These are phyloP conservation scores for Sporobolomyces pararoseus DNA, from an alignment of 768 basidiomycete genomes.

Conservation along the genomic window DNA sequence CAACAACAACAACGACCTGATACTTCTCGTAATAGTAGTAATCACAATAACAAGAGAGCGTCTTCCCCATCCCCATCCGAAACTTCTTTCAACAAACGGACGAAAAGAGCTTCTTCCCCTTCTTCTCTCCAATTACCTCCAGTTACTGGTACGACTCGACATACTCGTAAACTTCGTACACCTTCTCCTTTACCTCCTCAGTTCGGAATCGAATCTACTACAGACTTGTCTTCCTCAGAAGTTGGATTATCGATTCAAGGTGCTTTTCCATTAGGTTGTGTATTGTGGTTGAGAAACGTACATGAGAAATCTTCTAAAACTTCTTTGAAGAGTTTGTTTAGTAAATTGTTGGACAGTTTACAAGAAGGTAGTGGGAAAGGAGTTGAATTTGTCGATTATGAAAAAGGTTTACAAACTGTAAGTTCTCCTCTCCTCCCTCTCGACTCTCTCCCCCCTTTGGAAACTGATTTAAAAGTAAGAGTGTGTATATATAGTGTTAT, in stretches of 20 bases:
- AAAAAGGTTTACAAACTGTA: constrained; percentile 31
- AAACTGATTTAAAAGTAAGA: not conserved
- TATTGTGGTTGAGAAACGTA: constrained; percentile 36
- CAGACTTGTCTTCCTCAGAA: too few relatives aligned
- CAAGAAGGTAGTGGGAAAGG: constrained; percentile 39
- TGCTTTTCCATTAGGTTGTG: constrained; percentile 29
- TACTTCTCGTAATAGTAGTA: not conserved
- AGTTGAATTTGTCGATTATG: constrained; percentile 38
- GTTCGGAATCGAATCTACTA: not conserved
- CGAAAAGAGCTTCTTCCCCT: constrained; percentile 15
- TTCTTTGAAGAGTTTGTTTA: constrained; percentile 25
- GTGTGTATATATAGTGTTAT: constrained; percentile 17
- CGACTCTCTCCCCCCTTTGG: too few relatives aligned
- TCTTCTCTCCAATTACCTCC: not conserved
- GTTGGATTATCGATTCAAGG: too few relatives aligned
- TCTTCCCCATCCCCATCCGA: constrained; percentile 11
- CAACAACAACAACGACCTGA: not conserved
- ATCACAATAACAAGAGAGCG: not conserved
- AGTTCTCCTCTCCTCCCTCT: not conserved
- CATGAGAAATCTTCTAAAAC: constrained; percentile 29
- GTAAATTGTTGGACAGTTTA: constrained; percentile 24
- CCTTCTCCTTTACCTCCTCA: constrained; percentile 11
- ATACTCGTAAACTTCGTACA: constrained; percentile 10
- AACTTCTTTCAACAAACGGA: not conserved
- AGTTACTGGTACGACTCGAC: constrained; percentile 3